These are phyloP conservation scores for Cyanidioschyzon merolae DNA, from an alignment of 23 red algal species.

Conservation along the genomic window DNA sequence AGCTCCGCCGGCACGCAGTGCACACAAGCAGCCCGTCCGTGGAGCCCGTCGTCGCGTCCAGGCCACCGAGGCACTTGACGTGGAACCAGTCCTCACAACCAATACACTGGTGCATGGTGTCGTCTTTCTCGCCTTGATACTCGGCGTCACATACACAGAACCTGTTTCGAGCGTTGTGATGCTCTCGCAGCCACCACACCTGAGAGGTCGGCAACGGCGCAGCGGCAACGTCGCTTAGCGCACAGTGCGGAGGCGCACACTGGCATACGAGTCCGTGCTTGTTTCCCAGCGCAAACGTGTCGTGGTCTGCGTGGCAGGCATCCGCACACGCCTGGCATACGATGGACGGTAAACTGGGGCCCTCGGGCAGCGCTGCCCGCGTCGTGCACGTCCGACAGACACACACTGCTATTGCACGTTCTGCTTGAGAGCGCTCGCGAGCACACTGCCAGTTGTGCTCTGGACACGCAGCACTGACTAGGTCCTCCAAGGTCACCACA, in stretches of 20 bases:
- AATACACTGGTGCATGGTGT: neutral
- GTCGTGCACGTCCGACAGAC: neutral
- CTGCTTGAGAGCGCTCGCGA: neutral
- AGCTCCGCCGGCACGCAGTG: neutral
- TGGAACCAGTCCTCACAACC: conserved; percentile 14
- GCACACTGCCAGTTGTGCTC: neutral
- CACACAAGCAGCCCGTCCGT: neutral
- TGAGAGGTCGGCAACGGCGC: neutral
- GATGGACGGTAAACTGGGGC: neutral
- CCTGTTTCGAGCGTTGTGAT: conserved; percentile 6
- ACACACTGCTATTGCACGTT: neutral
- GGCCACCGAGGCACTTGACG: neutral
- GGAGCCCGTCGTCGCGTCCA: neutral
- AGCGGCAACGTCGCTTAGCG: neutral
- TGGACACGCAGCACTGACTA: neutral
- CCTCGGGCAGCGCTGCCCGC: neutral
- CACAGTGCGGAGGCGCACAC: neutral
- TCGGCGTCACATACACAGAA: neutral
- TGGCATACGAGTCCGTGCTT: neutral
- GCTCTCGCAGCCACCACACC: neutral
- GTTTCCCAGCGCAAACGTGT: conserved; percentile 2
- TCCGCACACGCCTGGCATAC: neutral
- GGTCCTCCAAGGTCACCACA: neutral
- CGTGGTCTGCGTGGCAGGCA: conserved; percentile 10
- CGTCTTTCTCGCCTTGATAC: neutral